Conservation (phyloP, 495 filamentous ascomycete species). For the Rostrohypoxylon terebratum region DNA sequence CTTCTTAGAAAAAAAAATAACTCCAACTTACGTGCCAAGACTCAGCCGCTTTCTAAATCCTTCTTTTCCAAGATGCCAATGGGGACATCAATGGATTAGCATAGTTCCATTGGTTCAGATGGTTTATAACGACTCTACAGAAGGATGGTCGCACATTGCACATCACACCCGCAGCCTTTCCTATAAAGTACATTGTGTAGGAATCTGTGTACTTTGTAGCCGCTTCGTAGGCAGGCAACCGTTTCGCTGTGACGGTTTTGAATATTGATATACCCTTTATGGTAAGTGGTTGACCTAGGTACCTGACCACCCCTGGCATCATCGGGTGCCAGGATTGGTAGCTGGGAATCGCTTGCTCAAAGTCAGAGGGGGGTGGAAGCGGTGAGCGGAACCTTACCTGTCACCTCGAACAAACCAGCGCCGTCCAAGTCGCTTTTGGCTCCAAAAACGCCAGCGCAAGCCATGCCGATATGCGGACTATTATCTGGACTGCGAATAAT, state of each 20-base stretch:
- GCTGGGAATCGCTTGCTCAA: constrained; percentile 34
- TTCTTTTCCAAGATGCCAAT: background rate
- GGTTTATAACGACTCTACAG: constrained; percentile 6
- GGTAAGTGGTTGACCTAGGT: constrained; percentile 24
- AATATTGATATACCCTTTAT: constrained; percentile 26
- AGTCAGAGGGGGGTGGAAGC: constrained; percentile 38
- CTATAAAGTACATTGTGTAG: background rate
- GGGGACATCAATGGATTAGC: background rate
- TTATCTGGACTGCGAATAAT: constrained; percentile 40
- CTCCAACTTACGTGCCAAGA: background rate
- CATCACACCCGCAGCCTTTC: constrained; percentile 1
- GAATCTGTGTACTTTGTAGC: no score
- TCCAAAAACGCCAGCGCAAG: constrained; percentile 28
- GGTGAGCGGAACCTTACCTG: constrained; percentile 43
- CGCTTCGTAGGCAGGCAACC: constrained; percentile 20
- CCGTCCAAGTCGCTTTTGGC: constrained; percentile 16
- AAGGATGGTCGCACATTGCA: background rate
- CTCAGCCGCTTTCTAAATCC: background rate
- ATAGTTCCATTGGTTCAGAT: background rate
- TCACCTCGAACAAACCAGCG: constrained; percentile 37
- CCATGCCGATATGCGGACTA: constrained; percentile 30
- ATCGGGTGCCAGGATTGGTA: constrained; percentile 38
- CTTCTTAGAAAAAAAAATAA: constrained; percentile 1
- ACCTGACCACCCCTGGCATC: constrained; percentile 39
- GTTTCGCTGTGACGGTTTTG: constrained; percentile 27